A percentile compares a stretch with the other conserved stretches of the same genome.
Conservation (phyloP, 805 yeast species). For the Saccharomyces jurei region DNA sequence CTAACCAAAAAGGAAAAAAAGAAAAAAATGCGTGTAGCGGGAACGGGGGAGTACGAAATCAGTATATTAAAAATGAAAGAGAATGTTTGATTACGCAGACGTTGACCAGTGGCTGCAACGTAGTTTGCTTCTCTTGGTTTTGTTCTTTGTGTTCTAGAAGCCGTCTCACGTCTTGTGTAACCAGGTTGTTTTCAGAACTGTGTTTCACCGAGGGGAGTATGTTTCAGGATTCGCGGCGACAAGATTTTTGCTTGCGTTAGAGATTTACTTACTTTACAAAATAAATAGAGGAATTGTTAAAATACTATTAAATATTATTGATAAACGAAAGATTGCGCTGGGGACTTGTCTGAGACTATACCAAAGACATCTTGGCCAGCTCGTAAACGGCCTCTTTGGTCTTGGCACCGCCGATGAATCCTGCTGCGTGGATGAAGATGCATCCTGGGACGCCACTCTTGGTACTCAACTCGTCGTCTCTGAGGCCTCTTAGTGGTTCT, state of each 20-base stretch:
- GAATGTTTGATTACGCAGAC: background rate
- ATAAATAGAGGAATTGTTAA: background rate
- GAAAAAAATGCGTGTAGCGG: background rate
- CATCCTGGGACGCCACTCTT: conserved; percentile 79
- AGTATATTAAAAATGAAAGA: background rate
- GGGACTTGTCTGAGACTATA: background rate
- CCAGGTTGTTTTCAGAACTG: background rate
- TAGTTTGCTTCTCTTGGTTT: background rate
- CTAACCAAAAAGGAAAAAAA: background rate
- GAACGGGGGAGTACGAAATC: background rate
- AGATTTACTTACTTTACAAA: background rate
- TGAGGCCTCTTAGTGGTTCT: conserved; percentile 87
- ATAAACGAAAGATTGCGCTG: too few species aligned
- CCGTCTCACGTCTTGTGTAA: background rate
- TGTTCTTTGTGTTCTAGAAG: background rate
- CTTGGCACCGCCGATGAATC: conserved; percentile 92
- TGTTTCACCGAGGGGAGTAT: background rate
- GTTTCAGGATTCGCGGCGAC: background rate
- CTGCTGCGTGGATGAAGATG: conserved; percentile 90
- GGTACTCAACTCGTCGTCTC: conserved; percentile 74
- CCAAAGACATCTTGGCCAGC: conserved; percentile 50
- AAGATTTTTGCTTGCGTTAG: background rate
- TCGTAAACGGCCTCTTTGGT: conserved; percentile 68
- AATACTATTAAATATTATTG: background rate
- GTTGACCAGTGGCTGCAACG: background rate